phyloP scores from a whole-genome alignment of 208 protist species.

The Trypanosoma congolense region DNA sequence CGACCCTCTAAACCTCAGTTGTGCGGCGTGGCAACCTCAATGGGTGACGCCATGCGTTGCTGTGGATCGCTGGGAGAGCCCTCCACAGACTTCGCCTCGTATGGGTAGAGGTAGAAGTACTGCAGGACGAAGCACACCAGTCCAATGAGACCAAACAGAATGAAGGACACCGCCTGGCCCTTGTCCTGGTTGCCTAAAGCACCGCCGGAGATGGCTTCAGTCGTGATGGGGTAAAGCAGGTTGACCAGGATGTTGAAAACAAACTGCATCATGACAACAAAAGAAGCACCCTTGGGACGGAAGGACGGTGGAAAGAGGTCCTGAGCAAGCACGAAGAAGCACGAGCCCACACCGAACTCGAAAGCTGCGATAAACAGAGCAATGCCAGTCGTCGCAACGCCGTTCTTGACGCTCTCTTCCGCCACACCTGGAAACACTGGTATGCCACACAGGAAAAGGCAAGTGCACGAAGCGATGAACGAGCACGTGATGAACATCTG shows the following conservation, averaged over 20 bases:
- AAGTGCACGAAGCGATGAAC: constrained; percentile 49
- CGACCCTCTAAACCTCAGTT: background rate
- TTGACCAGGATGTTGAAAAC: constrained; percentile 89
- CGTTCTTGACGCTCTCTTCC: constrained; percentile 39
- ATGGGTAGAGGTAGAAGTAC: constrained; percentile 74
- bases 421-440: constrained; percentile 75
- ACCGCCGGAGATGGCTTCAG: constrained; percentile 73
- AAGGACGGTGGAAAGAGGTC: constrained; percentile 80
- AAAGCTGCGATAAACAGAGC: constrained; percentile 73
- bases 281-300: constrained; percentile 61
- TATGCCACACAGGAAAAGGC: constrained; percentile 76
- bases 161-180: constrained; percentile 82
- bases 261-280: constrained; percentile 68
- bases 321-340: constrained; percentile 78
- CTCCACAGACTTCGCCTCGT: constrained; percentile 20
- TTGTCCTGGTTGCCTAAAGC: constrained; percentile 21
- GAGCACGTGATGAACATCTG: constrained; percentile 63
- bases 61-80: background rate
- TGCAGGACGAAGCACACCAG: constrained; percentile 66
- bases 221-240: constrained; percentile 78
- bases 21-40: background rate
- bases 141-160: constrained; percentile 75
- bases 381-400: constrained; percentile 73
- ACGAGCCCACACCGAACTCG: constrained; percentile 70
- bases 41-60: background rate